These are phyloP conservation scores for Sporobolomyces roseus DNA, from an alignment of 768 basidiomycete genomes.

Conservation along the genomic window DNA sequence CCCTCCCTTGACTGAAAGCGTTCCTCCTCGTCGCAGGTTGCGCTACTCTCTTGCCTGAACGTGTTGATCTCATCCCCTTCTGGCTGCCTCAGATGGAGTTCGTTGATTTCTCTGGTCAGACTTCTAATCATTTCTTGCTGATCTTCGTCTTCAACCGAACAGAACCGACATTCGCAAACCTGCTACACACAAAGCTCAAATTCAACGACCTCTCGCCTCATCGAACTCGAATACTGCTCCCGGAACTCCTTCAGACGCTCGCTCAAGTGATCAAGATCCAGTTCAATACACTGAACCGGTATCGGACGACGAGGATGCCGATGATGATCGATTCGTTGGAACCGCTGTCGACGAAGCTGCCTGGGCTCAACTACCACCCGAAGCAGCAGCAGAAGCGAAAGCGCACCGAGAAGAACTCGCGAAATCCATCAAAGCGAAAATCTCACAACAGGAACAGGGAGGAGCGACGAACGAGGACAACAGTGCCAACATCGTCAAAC, in stretches of 20 bases:
- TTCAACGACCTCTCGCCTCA: conserved; percentile 45
- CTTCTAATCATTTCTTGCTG: background rate
- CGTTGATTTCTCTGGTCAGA: background rate
- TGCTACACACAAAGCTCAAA: conserved; percentile 59
- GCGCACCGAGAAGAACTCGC: conserved; percentile 70
- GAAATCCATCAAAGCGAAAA: conserved; percentile 47
- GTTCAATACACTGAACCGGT: conserved; percentile 73
- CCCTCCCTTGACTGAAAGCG: too few species aligned
- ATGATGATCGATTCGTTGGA: conserved; percentile 55
- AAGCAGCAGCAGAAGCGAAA: conserved; percentile 69
- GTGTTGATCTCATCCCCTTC: conserved; percentile 94
- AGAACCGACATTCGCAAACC: conserved; percentile 85
- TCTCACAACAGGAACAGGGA: conserved; percentile 6
- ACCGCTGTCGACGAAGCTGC: conserved; percentile 77
- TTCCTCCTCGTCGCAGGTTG: conserved; percentile 58
- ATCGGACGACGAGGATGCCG: conserved; percentile 92
- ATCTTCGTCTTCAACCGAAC: background rate
- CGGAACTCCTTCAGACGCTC: conserved; percentile 53
- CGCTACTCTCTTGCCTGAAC: conserved; percentile 81
- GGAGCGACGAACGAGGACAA: conserved; percentile 48
- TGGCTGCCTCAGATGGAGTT: conserved; percentile 96
- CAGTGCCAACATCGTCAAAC: conserved; percentile 8
- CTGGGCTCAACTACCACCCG: conserved; percentile 67
- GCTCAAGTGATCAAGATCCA: conserved; percentile 37
- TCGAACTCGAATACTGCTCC: conserved; percentile 47